phyloP scores from a whole-genome alignment of 1,284 basidiomycete genomes.

The Cutaneotrichosporon sp. region DNA sequence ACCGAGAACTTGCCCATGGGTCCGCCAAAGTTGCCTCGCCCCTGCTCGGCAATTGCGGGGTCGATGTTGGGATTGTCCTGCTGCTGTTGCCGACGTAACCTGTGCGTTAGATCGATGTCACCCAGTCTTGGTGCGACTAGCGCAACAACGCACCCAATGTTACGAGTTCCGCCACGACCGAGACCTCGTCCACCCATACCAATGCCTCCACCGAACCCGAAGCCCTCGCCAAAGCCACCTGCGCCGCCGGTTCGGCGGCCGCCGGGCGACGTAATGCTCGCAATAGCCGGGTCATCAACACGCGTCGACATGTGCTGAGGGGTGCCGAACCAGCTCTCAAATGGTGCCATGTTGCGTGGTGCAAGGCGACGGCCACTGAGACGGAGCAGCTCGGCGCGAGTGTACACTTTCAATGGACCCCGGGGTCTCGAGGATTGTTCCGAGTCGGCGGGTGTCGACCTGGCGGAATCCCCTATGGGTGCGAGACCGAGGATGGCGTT shows the following conservation, averaged over 20 bases:
- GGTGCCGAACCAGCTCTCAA: constrained; percentile 17
- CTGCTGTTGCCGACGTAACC: constrained; percentile 7
- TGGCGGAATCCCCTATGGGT: not conserved
- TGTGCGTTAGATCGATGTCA: too few relatives aligned
- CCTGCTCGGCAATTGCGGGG: constrained; percentile 18
- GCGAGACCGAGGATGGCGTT: constrained; percentile 23
- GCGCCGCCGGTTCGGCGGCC: constrained; percentile 14
- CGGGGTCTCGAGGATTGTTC: not conserved
- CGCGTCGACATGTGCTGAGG: constrained; percentile 1
- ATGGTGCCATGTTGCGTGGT: constrained; percentile 7
- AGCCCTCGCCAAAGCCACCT: constrained; percentile 42
- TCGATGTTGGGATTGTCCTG: constrained; percentile 13
- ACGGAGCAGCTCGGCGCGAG: constrained; percentile 14
- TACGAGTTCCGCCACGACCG: constrained; percentile 24
- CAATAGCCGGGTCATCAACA: constrained; percentile 41
- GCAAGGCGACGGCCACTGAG: constrained; percentile 4
- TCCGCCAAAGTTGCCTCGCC: constrained; percentile 12
- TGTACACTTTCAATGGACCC: constrained; percentile 14
- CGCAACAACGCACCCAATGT: constrained; percentile 30
- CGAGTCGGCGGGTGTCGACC: not conserved
- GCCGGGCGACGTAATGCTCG: constrained; percentile 28
- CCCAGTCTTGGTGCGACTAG: too few relatives aligned
- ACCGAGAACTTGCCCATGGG: constrained; percentile 38
- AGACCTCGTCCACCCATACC: constrained; percentile 32
- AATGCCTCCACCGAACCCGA: constrained; percentile 45